Percentiles rank a stretch among this genome's conserved stretches.
Conservation (phyloP, 352 stramenopile genomes). For the Phytophthora niederhauseri region DNA sequence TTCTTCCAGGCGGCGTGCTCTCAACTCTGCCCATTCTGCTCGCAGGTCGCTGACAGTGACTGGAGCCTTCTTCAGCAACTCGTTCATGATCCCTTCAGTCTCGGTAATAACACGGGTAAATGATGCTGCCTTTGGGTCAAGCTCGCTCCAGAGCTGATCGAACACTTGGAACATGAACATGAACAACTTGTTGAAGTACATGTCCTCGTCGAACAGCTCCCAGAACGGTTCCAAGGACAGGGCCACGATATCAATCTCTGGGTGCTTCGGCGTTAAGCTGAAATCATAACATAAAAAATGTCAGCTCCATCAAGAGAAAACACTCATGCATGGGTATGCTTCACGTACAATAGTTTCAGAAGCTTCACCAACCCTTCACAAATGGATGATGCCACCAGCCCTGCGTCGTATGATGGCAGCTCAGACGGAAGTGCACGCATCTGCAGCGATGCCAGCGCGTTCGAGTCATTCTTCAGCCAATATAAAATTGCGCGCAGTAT, state of each 20-base stretch:
- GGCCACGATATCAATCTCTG: slow-evolving; percentile 75
- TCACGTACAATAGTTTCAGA: slow-evolving; percentile 74
- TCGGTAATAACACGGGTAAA: slow-evolving; percentile 86
- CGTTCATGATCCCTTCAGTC: slow-evolving; percentile 66
- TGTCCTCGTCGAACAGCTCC: slow-evolving; percentile 83
- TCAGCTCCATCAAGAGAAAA: slow-evolving; percentile 16
- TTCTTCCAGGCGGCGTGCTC: slow-evolving; percentile 33
- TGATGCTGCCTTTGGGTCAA: slow-evolving; percentile 67
- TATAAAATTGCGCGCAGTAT: slow-evolving; percentile 70
- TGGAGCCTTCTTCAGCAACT: slow-evolving; percentile 68
- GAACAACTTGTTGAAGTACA: slow-evolving; percentile 84
- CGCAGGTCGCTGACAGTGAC: slow-evolving; percentile 67
- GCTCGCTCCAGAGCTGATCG: slow-evolving; percentile 68
- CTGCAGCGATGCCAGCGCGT: slow-evolving; percentile 54
- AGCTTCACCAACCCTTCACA: slow-evolving; percentile 75
- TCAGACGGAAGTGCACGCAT: slow-evolving; percentile 61
- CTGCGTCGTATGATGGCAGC: slow-evolving; percentile 67
- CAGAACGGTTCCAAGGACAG: slow-evolving; percentile 85
- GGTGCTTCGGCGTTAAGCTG: slow-evolving; percentile 62
- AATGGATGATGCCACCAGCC: slow-evolving; percentile 69
- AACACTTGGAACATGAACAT: slow-evolving; percentile 79
- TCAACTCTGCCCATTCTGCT: slow-evolving; percentile 68
- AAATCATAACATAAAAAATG: slow-evolving; percentile 1
- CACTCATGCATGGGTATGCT: background rate
- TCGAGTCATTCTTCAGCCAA: slow-evolving; percentile 63